Percentiles rank a stretch among this genome's conserved stretches.
Conservation (phyloP, 306 rosid genomes). For the Quercus engelmannii region DNA sequence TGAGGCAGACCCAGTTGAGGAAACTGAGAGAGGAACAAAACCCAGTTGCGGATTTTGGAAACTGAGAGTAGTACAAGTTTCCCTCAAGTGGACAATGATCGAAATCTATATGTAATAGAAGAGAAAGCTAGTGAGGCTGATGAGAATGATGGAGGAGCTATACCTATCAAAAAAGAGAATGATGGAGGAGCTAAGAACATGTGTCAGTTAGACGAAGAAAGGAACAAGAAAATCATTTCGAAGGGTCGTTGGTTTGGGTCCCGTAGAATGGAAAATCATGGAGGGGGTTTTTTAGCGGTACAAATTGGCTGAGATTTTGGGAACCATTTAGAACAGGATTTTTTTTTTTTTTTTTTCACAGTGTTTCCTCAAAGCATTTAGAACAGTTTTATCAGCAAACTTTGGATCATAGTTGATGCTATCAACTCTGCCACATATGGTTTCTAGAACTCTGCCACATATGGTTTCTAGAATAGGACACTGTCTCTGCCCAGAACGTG, state of each 20-base stretch:
- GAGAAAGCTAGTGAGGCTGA: not conserved
- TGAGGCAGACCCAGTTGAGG: constrained; percentile 24
- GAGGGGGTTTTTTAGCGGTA: not conserved
- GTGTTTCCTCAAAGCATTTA: too few relatives aligned
- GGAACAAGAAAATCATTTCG: not conserved
- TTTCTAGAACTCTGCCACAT: not conserved
- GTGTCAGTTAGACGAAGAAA: not conserved
- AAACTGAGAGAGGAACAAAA: constrained; percentile 24
- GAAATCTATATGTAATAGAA: not conserved
- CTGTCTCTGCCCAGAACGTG: not conserved
- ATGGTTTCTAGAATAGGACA: not conserved
- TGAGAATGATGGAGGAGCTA: not conserved
- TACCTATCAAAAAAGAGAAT: not conserved
- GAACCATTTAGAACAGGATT: not conserved
- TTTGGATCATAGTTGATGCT: not conserved
- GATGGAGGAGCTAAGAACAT: not conserved
- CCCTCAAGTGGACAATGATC: not conserved
- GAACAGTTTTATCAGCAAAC: not conserved
- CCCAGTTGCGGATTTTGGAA: constrained; percentile 20
- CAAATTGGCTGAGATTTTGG: not conserved
- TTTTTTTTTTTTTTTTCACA: too few relatives aligned
- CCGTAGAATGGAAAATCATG: not conserved
- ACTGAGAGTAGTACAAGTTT: not conserved
- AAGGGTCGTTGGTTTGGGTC: constrained; percentile 1
- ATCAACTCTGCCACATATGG: too few relatives aligned